Conservation (phyloP, 768 basidiomycete species). For the Pleurotus giganteus region DNA sequence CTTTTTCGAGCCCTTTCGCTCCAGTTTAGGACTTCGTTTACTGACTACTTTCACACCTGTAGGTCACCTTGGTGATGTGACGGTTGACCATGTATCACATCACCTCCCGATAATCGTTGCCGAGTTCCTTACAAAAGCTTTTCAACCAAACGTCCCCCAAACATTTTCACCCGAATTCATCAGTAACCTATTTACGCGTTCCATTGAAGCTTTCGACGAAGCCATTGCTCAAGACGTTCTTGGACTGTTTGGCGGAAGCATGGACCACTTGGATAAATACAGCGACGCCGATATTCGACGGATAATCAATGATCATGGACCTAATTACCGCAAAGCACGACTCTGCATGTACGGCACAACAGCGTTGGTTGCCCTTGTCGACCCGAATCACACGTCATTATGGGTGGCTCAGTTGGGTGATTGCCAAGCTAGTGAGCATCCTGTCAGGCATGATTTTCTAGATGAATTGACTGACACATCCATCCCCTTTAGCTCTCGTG, state of each 20-base stretch:
- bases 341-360: constrained; percentile 82
- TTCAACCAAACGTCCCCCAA: constrained; percentile 33
- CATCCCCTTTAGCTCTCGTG: constrained; percentile 41
- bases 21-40: not conserved
- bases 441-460: constrained; percentile 6
- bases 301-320: constrained; percentile 66
- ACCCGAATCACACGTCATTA: constrained; percentile 64
- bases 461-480: constrained; percentile 5
- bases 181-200: constrained; percentile 52
- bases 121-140: constrained; percentile 49
- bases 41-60: constrained; percentile 8
- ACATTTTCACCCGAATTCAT: constrained; percentile 47
- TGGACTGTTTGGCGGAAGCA: constrained; percentile 55
- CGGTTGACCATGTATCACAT: constrained; percentile 65
- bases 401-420: constrained; percentile 85
- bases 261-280: constrained; percentile 47
- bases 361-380: constrained; percentile 68
- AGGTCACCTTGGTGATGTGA: constrained; percentile 72
- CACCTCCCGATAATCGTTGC: constrained; percentile 68
- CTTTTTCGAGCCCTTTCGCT: constrained; percentile 5
- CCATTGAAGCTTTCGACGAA: constrained; percentile 62
- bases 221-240: constrained; percentile 67
- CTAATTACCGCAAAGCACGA: constrained; percentile 62
- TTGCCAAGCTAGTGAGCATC: constrained; percentile 66
- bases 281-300: constrained; percentile 54